Evolutionary conservation across 306 rosid genomes (phyloP).

Genomic region (Corylus americana): DNA sequence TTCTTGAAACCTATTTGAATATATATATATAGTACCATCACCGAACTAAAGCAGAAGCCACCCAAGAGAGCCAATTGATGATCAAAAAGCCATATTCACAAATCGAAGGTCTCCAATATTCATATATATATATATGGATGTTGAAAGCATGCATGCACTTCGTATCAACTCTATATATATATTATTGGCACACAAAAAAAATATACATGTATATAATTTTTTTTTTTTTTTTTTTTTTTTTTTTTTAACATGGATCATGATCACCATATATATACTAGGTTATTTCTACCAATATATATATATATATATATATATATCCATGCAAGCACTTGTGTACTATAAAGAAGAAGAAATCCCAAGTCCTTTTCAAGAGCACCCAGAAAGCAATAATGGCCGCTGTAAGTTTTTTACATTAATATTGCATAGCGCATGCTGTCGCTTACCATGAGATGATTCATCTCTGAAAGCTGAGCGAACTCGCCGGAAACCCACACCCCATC

Average conservation of each 20-base stretch:
- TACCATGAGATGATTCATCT: conserved; percentile 90
- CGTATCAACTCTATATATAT: conserved; percentile 5
- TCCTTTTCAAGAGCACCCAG: neutral
- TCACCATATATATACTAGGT: neutral
- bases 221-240: too few relatives aligned
- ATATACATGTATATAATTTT: too few relatives aligned
- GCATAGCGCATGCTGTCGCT: conserved; percentile 98
- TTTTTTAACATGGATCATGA: conserved; percentile 15
- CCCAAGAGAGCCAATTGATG: neutral
- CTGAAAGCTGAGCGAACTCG: conserved; percentile 65
- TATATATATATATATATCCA: neutral
- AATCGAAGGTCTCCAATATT: neutral
- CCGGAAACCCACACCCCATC: conserved; percentile 75
- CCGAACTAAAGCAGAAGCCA: neutral
- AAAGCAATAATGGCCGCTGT: conserved; percentile 7
- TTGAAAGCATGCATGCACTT: conserved; percentile 5
- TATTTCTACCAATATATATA: neutral
- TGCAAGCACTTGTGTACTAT: neutral
- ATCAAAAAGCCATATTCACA: neutral
- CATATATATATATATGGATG: conserved; percentile 3
- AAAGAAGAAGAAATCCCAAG: neutral
- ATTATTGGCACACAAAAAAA: conserved; percentile 4
- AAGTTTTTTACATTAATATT: conserved; percentile 66
- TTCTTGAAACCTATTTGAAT: neutral
- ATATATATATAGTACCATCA: neutral